Base-by-base conservation (phyloP, 139 green algal genomes). In the Zygnema cylindricum region DNA sequence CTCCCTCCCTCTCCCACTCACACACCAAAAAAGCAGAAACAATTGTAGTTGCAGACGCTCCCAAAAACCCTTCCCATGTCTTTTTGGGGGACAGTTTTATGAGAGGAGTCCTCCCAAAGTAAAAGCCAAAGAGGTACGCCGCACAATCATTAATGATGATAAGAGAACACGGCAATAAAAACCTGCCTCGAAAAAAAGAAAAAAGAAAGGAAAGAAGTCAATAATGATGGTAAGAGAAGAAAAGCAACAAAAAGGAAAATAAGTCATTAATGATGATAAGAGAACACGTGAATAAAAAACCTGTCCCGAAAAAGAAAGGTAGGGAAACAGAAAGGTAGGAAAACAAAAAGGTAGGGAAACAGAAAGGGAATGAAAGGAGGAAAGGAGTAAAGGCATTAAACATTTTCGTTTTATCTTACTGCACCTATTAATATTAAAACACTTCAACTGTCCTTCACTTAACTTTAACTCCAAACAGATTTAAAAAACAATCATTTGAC, bases 41-140 rank as follows among this genome's bases (percentile, higher is more conserved):
- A 40, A 99, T 89, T 36, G 97, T 99, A 83, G 92, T 92, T 16
- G 97, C 0, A 71, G 95, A 93, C 41, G 96, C 97, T 22, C 96
- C 96, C 21, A 99, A 90, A 86, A 99, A 99, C 30, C 97, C 97
- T 93, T 99, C 97, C 97, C 96, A 98, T 0, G 97, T 99, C 95
- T 99, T 99, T 89, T 99, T 99, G 71, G 97, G 97, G 0, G 96
- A 99, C 75, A 99, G 93, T 89, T 97, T 96, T 79, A 99, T 99
- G 41, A 99, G 94, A 36, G 96, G 97, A 30, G 97, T 99, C 73
- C 96, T 92, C 23, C 97, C 97, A 63, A 97, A 98, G 87, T 96
- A 96, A 86, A 98, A 96, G 0, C 97, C 97, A 1, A 2, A 91
- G 25, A 93, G 33, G 92, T 99, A 99, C 0, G 97, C 97, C 75